phyloP scores from a whole-genome alignment of 164 flowering plant genomes.

The Dillenia suffruticosa region DNA sequence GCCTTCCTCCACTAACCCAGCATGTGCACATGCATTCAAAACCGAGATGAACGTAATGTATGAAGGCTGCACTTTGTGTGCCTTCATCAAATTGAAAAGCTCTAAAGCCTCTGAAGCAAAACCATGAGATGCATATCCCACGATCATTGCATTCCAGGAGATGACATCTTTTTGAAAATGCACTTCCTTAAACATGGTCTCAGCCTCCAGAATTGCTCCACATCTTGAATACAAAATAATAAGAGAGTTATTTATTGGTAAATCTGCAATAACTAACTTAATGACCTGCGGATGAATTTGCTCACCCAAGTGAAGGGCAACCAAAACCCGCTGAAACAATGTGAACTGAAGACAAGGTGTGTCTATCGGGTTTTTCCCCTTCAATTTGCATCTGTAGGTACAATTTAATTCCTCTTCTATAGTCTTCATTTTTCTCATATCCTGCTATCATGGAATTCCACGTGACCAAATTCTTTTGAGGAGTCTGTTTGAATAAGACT shows the following conservation, averaged over 20 bases:
- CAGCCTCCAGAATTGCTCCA: slow-evolving; percentile 37
- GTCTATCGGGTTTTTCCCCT: slow-evolving; percentile 40
- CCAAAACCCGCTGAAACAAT: slow-evolving; percentile 37
- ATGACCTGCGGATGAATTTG: slow-evolving; percentile 42
- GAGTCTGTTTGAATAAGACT: slow-evolving; percentile 25
- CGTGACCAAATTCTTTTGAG: slow-evolving; percentile 28
- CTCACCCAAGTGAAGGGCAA: slow-evolving; percentile 30
- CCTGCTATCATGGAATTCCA: slow-evolving; percentile 45
- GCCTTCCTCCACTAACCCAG: slow-evolving; percentile 36
- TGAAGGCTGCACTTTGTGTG: slow-evolving; percentile 24
- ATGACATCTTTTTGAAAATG: slow-evolving; percentile 31
- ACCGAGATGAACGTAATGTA: slow-evolving; percentile 38
- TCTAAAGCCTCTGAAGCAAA: slow-evolving; percentile 38
- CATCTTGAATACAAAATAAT: slow-evolving; percentile 51
- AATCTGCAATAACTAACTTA: slow-evolving; percentile 25
- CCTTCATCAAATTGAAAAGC: slow-evolving; percentile 35
- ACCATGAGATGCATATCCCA: slow-evolving; percentile 55
- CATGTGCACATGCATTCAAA: slow-evolving; percentile 40
- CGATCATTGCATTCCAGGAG: slow-evolving; percentile 58
- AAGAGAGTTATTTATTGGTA: slow-evolving; percentile 41
- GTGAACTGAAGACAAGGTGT: slow-evolving; percentile 47
- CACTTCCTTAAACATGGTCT: slow-evolving; percentile 32
- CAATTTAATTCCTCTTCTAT: slow-evolving; percentile 24
- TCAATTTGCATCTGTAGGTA: slow-evolving; percentile 30
- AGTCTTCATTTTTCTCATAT: slow-evolving; percentile 34